Evolutionary conservation across 768 basidiomycete genomes (phyloP).

Genomic region (Xanthoconium purpureum): DNA sequence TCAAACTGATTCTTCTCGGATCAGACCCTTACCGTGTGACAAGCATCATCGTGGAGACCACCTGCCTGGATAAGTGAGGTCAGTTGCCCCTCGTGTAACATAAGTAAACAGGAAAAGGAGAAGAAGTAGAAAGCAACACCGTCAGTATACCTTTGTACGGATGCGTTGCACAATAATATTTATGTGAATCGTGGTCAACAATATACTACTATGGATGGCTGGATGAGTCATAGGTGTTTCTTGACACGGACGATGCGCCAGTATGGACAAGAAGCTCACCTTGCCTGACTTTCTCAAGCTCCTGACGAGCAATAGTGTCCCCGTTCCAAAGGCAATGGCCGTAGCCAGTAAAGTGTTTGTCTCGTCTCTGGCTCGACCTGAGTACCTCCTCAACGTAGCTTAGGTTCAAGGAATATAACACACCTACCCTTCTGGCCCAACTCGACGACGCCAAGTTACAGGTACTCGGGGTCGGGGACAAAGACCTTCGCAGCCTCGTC

Average conservation of each 20-base stretch:
- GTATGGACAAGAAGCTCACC: conserved; percentile 46
- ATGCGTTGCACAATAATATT: not conserved
- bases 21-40: conserved; percentile 95
- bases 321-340: conserved; percentile 65
- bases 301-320: conserved; percentile 53
- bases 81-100: conserved; percentile 11
- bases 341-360: conserved; percentile 68
- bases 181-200: conserved; percentile 7
- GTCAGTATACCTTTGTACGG: conserved; percentile 23
- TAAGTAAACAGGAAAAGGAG: not conserved
- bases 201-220: not conserved
- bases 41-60: conserved; percentile 84
- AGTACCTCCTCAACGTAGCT: conserved; percentile 11
- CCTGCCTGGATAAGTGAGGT: conserved; percentile 60
- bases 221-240: not conserved
- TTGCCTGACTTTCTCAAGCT: conserved; percentile 67
- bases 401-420: conserved; percentile 73
- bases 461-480: conserved; percentile 56
- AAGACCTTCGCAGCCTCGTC: conserved; percentile 60
- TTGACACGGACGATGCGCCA: not conserved
- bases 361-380: not conserved
- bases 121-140: conserved; percentile 10
- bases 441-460: conserved; percentile 61
- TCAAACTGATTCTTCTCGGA: conserved; percentile 7
- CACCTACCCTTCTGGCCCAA: conserved; percentile 51